Percentiles rank a stretch among this genome's conserved stretches.
phyloP scores from a whole-genome alignment of 331 rosid genomes.

The Saraca asoca region DNA sequence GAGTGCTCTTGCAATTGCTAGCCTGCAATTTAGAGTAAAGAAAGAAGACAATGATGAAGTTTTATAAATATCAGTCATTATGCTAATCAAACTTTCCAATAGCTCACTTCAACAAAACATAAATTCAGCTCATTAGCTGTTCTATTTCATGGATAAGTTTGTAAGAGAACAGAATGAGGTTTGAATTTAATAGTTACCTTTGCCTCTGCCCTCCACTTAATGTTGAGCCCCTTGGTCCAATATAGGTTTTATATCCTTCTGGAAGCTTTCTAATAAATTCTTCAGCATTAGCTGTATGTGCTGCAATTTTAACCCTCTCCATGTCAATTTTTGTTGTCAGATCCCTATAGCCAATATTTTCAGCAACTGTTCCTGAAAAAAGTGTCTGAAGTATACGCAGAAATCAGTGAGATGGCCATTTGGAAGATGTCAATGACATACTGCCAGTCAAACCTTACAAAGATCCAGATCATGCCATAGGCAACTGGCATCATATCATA shows the following conservation, averaged over 20 bases:
- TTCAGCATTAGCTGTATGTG: constrained; percentile 78
- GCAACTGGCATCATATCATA: background rate
- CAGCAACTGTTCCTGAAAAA: constrained; percentile 88
- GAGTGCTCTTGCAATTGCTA: constrained; percentile 86
- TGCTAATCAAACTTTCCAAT: constrained; percentile 16
- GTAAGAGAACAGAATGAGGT: constrained; percentile 20
- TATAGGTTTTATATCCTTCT: constrained; percentile 70
- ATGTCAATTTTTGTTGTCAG: constrained; percentile 66
- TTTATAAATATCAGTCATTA: background rate
- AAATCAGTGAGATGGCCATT: constrained; percentile 31
- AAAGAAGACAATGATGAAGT: background rate
- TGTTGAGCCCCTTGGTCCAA: constrained; percentile 88
- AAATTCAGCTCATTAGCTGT: background rate
- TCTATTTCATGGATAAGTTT: constrained; percentile 20
- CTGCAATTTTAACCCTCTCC: constrained; percentile 70
- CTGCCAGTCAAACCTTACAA: background rate
- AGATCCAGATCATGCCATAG: background rate
- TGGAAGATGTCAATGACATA: background rate
- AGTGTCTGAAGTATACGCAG: constrained; percentile 54
- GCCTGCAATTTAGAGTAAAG: constrained; percentile 48
- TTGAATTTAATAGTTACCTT: constrained; percentile 53
- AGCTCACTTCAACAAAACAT: constrained; percentile 16
- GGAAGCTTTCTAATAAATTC: constrained; percentile 77
- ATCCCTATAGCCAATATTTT: constrained; percentile 87
- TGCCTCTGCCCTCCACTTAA: constrained; percentile 96